Base-by-base conservation (phyloP, 2,329 filamentous ascomycete genomes). In the Cercospora sp. region DNA sequence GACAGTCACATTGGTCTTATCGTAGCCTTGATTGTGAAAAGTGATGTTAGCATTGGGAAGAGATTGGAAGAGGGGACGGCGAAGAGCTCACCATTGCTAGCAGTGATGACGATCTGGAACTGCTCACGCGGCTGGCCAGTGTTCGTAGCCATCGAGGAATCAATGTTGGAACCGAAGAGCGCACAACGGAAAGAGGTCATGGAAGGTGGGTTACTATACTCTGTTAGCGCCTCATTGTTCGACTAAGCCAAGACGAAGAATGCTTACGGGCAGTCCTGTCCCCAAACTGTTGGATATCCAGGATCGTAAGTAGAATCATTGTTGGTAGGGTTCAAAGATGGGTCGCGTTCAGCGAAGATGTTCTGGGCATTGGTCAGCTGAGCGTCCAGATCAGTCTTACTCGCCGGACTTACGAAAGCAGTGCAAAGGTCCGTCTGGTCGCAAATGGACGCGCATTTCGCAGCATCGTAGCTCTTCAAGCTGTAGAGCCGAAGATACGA, bases 161-260 rank as follows among this genome's bases (percentile, higher is more conserved):
- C 70, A 60, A 79, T 74, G 21, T 70, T 71, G 45, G 76, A 77
- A 18, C 77, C 74, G 73, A 73, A 78, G 40, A 77, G 71, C 1
- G 74, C 73, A 71, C 76, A 78, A 67, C 76, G 77, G 71, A 73
- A 77, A 68, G 73, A 74, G 26, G 76, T 77, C 66, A 77, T 75
- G 13, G 71, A 72, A 26, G 71, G 45, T 6, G 74, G 75, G 63
- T 74, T 73, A 28, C 58, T 45, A n/a, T 7, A 13, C 1, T 40
- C 16, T 18, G 16, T 61, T 45, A 40, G 18, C 13, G 1, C 13
- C 21, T 16, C 13, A 21, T 21, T 26, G n/a, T 16, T 28, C 13
- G 9, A 59, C n/a, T n/a, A 26, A 16, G 5, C 12, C 16, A 13
- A 43, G 13, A 13, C 21, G 34, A 37, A 21, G 7, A 49, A 16